Evolutionary conservation across 768 basidiomycete genomes (phyloP), one percentile per base, ranked within the genome.

Genomic region (Macrolepiota albuminosa): DNA sequence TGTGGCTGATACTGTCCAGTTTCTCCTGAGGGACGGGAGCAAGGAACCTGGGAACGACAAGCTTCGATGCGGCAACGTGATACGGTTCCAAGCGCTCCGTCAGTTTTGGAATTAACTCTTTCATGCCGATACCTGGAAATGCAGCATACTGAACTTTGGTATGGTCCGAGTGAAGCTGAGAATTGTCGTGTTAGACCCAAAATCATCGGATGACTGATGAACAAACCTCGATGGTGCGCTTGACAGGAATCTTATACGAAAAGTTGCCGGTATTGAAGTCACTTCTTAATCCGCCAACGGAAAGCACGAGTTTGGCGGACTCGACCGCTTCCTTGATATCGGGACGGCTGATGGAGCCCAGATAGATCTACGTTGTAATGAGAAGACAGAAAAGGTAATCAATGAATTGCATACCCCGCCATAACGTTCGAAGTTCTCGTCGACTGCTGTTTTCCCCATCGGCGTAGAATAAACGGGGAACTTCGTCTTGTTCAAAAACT

Each of bases 201-300:
- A 14, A 24, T 33, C 6, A 55, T 24, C 40, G 21, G 33, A 18
- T n/a, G 1, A 58, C 2, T 3, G 24, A 8, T 26, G 6, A 29
- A 59, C 64, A 14, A 63, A 88, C 89, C 78, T 91, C 91, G 62
- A 92, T 76, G 14, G 83, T 85, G 43, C 77, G 78, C 11, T 72
- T 70, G 0, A 76, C 76, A 5, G 87, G 84, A 49, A 88, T 85
- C 53, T 81, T 82, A 66, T 90, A 92, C 0, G 88, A 88, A 72
- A 93, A 94, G 71, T 88, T 89, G 36, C 92, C 93, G 1, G 90
- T 91, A 72, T 95, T 95, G 77, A 92, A 93, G 70, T 95, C 93
- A 49, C 82, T 85, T 68, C 82, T 84, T 53, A 91, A 74, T 1
- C 76, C 72, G 4, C 91, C 91, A 59, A 95, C 75, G 13, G 88